phyloP scores from a whole-genome alignment of 2,329 filamentous ascomycete species.

The Akanthomyces uredinophilus region DNA sequence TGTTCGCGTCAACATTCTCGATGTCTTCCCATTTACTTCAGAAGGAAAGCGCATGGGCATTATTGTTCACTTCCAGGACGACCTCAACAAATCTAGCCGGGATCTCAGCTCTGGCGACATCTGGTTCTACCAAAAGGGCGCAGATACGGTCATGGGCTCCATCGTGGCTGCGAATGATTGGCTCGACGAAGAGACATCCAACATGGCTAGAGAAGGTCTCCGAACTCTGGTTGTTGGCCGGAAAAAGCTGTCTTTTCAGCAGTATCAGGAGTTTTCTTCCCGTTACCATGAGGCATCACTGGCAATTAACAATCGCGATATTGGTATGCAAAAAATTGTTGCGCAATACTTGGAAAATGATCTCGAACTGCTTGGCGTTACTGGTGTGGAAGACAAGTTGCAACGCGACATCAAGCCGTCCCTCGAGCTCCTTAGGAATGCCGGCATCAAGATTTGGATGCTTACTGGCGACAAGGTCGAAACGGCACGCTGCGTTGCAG shows the following conservation, averaged over 20 bases:
- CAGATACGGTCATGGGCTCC: constrained; percentile 94
- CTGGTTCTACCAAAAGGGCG: constrained; percentile 98
- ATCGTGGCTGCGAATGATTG: constrained; percentile 97
- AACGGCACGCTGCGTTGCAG: constrained; percentile 91
- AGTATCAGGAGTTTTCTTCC: constrained; percentile 74
- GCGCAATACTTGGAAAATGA: constrained; percentile 78
- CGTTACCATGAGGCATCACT: constrained; percentile 76
- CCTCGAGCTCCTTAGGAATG: constrained; percentile 89
- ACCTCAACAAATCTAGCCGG: constrained; percentile 41
- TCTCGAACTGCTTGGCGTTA: constrained; percentile 91
- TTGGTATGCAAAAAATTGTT: constrained; percentile 74
- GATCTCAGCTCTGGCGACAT: constrained; percentile 66
- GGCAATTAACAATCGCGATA: constrained; percentile 73
- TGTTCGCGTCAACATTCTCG: constrained; percentile 81
- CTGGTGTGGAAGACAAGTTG: constrained; percentile 94
- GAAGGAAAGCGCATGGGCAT: constrained; percentile 99
- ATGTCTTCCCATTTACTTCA: constrained; percentile 95
- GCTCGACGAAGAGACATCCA: constrained; percentile 98
- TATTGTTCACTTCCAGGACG: constrained; percentile 76
- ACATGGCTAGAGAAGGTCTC: constrained; percentile 96
- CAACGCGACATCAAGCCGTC: constrained; percentile 95
- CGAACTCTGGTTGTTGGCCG: constrained; percentile 93
- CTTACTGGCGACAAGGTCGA: constrained; percentile 98
- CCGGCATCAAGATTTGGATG: constrained; percentile 99
- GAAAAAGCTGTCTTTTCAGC: constrained; percentile 70